Evolutionary conservation across 768 basidiomycete genomes (phyloP).

Genomic region (Hericium alpestre): DNA sequence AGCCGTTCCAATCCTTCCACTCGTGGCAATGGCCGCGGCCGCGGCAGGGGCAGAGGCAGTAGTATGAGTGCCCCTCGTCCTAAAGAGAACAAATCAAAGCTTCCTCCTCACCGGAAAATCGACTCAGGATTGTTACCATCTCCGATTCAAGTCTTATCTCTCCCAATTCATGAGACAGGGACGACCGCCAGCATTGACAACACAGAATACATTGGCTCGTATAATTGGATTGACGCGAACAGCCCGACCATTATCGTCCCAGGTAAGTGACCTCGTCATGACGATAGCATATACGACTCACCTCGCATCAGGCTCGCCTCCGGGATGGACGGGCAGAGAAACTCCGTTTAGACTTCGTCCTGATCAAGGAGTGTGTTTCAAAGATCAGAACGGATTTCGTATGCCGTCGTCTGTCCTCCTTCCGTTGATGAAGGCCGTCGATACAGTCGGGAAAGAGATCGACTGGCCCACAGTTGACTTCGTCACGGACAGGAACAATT

Average conservation of each 20-base stretch:
- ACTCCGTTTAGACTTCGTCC: conserved; percentile 43
- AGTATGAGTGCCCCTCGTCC: background rate
- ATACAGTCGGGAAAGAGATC: conserved; percentile 24
- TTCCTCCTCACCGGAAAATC: background rate
- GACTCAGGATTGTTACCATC: background rate
- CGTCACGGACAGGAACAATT: conserved; percentile 55
- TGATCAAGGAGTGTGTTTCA: conserved; percentile 38
- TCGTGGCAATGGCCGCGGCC: background rate
- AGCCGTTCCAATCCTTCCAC: background rate
- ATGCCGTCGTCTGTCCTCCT: conserved; percentile 30
- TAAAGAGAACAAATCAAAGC: background rate
- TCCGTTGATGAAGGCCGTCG: conserved; percentile 52
- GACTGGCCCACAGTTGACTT: conserved; percentile 32
- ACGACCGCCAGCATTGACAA: conserved; percentile 10
- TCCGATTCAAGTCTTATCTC: background rate
- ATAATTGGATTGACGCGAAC: conserved; percentile 16
- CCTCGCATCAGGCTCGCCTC: conserved; percentile 52
- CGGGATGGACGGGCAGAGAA: conserved; percentile 37
- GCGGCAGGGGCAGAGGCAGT: background rate
- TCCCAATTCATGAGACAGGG: background rate
- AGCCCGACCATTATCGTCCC: conserved; percentile 20
- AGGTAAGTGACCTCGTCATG: conserved; percentile 33
- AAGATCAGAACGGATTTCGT: conserved; percentile 52
- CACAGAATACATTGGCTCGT: conserved; percentile 17
- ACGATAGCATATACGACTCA: conserved; percentile 18